These are phyloP conservation scores for Aspergillus chevalieri DNA, from an alignment of 2,329 filamentous ascomycete genomes.

Conservation along the genomic window DNA sequence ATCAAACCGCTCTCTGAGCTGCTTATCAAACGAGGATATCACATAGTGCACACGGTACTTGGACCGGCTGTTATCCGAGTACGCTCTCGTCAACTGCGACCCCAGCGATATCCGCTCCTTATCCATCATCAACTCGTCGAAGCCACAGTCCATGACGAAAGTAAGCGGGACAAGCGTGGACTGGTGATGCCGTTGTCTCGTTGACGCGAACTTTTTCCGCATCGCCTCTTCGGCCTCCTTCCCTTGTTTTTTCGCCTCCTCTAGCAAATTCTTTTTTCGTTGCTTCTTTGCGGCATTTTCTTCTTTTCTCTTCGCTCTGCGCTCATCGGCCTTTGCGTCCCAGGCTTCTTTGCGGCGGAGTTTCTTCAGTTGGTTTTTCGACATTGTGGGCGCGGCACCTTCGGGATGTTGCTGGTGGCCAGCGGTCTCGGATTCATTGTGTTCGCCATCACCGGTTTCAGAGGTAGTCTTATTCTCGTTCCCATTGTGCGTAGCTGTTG, in stretches of 20 bases:
- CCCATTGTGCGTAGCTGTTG: not conserved
- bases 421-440: not conserved
- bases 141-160: slow-evolving; percentile 84
- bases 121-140: slow-evolving; percentile 82
- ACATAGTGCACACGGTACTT: slow-evolving; percentile 64
- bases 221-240: slow-evolving; percentile 20
- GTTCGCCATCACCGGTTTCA: slow-evolving; percentile 5
- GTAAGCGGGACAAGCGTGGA: slow-evolving; percentile 64
- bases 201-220: slow-evolving; percentile 20
- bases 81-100: slow-evolving; percentile 77
- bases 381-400: slow-evolving; percentile 44
- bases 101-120: slow-evolving; percentile 78
- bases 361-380: slow-evolving; percentile 83
- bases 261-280: slow-evolving; percentile 38
- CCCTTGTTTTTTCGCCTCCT: slow-evolving; percentile 27
- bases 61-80: slow-evolving; percentile 75
- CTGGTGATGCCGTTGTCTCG: slow-evolving; percentile 21
- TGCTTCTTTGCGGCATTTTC: slow-evolving; percentile 50
- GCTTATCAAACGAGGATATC: slow-evolving; percentile 67
- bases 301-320: slow-evolving; percentile 54
- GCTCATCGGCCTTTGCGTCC: slow-evolving; percentile 62
- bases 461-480: slow-evolving; percentile 1
- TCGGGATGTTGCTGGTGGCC: not conserved
- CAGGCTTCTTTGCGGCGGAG: slow-evolving; percentile 64
- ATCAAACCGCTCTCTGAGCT: slow-evolving; percentile 76